Evolutionary conservation across 768 basidiomycete species (phyloP), one percentile per base, ranked within the genome.

Genomic region (Suillus paluster): DNA sequence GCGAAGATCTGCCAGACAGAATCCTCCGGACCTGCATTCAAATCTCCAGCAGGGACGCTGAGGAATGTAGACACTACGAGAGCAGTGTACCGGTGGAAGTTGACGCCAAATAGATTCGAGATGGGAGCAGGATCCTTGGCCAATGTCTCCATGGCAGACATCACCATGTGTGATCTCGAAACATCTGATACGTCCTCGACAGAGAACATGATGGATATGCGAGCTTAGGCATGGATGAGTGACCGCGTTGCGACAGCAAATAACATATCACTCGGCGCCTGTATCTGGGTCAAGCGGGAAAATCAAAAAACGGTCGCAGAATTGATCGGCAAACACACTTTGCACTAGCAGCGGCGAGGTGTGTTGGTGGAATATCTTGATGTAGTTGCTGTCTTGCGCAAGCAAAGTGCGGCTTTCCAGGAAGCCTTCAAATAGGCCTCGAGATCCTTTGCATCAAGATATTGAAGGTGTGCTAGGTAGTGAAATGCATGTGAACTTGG

Each of bases 161-260:
- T 70, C 7, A 95, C 73, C 57, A 87, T 81, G 45, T 83, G 79
- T 8, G 85, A 75, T 64, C 85, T 83, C 53, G 72, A 65, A 54
- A 52, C 71, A 65, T 83, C 82, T 0, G 79, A 66, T 17, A 87
- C 75, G 8, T 70, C 70, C 55, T 75, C 69, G 10, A 86, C 59
- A 38, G 78, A 75, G 5, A 65, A 75, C 19, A 98, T 79, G 0
- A 98, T 74, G 12, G 77, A 70, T 12, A 84, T 69, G 63, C 87
- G 85, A 19, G 84, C 80, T 1, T 68, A 3, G 83, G 73, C 4
- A 84, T 2, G 79, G 74, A 64, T 90, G 83, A 5, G 85, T 83
- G 52, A 83, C 81, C 64, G 90, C 80, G 71, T 98, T n/a, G 96
- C 1, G 95, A 95, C 7, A 92, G 77, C 0, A 97, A 73, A 73